Conservation (phyloP, 331 rosid species). For the Cydonia oblonga region DNA sequence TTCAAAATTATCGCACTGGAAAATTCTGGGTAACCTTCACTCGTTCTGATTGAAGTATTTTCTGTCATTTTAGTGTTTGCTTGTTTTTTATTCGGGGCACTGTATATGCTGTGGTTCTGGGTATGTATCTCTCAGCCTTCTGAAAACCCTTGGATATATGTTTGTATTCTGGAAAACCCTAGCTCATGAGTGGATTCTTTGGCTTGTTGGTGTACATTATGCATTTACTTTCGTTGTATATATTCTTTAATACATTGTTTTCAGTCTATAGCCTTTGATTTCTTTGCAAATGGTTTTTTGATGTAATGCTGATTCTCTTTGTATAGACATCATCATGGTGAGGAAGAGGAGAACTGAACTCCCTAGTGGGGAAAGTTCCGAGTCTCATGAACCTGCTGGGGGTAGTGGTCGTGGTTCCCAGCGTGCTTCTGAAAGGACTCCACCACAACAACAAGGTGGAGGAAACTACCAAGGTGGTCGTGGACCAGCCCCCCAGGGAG, state of each 20-base stretch:
- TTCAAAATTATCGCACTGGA: neutral
- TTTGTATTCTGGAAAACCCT: neutral
- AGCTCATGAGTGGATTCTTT: neutral
- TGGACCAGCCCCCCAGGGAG: conserved; percentile 62
- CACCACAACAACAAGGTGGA: conserved; percentile 46
- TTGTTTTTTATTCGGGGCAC: neutral
- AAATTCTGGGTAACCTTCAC: too few species aligned
- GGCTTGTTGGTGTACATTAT: neutral
- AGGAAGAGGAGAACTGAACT: conserved; percentile 67
- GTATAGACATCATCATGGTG: conserved; percentile 47
- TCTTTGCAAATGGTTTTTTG: neutral
- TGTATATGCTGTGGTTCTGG: neutral
- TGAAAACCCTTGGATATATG: neutral
- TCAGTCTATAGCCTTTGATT: neutral
- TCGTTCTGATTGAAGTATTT: neutral
- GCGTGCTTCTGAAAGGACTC: conserved; percentile 40
- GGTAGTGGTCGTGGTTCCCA: conserved; percentile 41
- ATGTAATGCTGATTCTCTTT: neutral
- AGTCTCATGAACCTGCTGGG: conserved; percentile 25
- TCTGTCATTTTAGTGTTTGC: neutral
- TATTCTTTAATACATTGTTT: neutral
- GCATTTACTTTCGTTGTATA: neutral
- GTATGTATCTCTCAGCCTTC: neutral
- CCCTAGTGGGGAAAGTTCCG: conserved; percentile 54
- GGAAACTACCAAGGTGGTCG: conserved; percentile 71